Conservation (phyloP, 1,284 basidiomycete genomes). For the Chiua sp. region DNA sequence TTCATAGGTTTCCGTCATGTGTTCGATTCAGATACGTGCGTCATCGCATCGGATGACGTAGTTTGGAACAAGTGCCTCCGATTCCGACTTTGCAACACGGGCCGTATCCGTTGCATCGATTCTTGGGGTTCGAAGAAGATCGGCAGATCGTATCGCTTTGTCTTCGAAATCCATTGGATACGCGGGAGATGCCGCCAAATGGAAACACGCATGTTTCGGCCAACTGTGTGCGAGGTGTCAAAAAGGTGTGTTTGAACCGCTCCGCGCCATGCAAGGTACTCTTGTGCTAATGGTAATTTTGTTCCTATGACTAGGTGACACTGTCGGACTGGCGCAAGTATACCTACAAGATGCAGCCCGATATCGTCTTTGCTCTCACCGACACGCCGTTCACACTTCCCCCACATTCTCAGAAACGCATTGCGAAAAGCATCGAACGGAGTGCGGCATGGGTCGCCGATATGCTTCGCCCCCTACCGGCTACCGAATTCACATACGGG, state of each 20-base stretch:
- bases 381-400: slow-evolving; percentile 70
- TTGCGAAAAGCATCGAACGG: slow-evolving; percentile 75
- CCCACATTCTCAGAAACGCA: slow-evolving; percentile 73
- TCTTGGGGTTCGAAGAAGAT: slow-evolving; percentile 56
- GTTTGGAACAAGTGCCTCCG: slow-evolving; percentile 66
- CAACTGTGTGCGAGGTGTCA: slow-evolving; percentile 69
- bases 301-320: slow-evolving; percentile 50
- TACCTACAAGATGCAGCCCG: slow-evolving; percentile 59
- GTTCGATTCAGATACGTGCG: neutral
- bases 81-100: slow-evolving; percentile 60
- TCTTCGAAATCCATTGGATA: slow-evolving; percentile 68
- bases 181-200: slow-evolving; percentile 71
- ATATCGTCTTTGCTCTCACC: slow-evolving; percentile 71
- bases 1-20: neutral
- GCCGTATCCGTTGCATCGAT: slow-evolving; percentile 57
- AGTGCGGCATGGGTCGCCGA: slow-evolving; percentile 65
- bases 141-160: slow-evolving; percentile 63
- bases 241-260: slow-evolving; percentile 51
- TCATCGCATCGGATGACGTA: slow-evolving; percentile 31
- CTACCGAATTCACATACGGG: neutral
- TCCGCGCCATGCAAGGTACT: neutral
- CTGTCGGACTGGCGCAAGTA: slow-evolving; percentile 59
- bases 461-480: slow-evolving; percentile 44
- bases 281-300: slow-evolving; percentile 6
- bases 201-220: slow-evolving; percentile 60